phyloP scores from a whole-genome alignment of 2,329 filamentous ascomycete species.

The Teratosphaeria gauchensis region DNA sequence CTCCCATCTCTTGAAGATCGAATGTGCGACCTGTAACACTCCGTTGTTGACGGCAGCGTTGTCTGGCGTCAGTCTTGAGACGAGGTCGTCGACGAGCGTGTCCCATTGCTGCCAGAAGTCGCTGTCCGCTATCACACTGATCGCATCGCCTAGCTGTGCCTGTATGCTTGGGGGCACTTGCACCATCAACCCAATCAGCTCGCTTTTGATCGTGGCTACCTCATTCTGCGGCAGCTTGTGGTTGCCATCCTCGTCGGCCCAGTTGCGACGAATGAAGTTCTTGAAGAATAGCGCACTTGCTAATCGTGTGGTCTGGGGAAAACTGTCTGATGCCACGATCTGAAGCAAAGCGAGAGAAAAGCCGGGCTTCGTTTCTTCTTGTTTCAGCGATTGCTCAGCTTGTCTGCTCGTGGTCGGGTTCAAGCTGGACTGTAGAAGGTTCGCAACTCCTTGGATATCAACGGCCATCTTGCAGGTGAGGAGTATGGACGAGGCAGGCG shows the following conservation, averaged over 20 bases:
- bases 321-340: constrained; percentile 68
- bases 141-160: constrained; percentile 88
- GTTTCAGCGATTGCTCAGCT: constrained; percentile 72
- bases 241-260: constrained; percentile 89
- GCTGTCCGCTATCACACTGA: constrained; percentile 94
- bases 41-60: constrained; percentile 83
- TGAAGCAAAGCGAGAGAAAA: constrained; percentile 82
- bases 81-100: constrained; percentile 87
- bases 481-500: background rate
- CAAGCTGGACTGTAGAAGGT: constrained; percentile 82
- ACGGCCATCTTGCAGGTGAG: constrained; percentile 44
- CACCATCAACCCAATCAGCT: constrained; percentile 95
- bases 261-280: constrained; percentile 92
- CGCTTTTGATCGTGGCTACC: constrained; percentile 82
- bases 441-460: constrained; percentile 56
- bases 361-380: constrained; percentile 70
- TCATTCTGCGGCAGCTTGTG: constrained; percentile 80
- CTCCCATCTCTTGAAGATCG: constrained; percentile 93
- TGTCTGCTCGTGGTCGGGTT: constrained; percentile 81
- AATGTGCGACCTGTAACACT: constrained; percentile 93
- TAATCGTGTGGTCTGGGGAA: constrained; percentile 70
- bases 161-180: constrained; percentile 79
- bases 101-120: constrained; percentile 97
- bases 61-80: constrained; percentile 71
- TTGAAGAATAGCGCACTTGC: constrained; percentile 92